These are phyloP conservation scores for Leccinum cinnamomeum DNA, from an alignment of 1,284 basidiomycete genomes.

Conservation along the genomic window DNA sequence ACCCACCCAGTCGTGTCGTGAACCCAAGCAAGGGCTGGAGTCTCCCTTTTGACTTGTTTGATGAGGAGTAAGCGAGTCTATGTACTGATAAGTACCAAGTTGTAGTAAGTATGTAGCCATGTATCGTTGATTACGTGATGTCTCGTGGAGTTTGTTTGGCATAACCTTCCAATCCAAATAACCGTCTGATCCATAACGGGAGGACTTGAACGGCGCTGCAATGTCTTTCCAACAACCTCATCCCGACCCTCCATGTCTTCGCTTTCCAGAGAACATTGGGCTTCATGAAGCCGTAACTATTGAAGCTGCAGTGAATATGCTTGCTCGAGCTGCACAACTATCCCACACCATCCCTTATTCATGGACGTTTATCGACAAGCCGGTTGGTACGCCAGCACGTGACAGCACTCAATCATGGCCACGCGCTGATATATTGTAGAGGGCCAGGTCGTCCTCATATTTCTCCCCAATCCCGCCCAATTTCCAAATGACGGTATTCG, in stretches of 20 bases:
- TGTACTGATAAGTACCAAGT: not conserved
- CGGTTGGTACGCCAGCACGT: conserved; percentile 48
- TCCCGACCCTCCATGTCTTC: conserved; percentile 56
- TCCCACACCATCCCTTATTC: conserved; percentile 59
- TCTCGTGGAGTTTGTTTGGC: conserved; percentile 25
- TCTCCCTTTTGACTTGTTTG: conserved; percentile 61
- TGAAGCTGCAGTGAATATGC: conserved; percentile 59
- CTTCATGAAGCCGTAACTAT: conserved; percentile 53
- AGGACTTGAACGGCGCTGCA: not conserved
- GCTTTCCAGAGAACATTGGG: conserved; percentile 63
- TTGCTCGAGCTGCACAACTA: conserved; percentile 54
- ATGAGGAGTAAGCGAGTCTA: conserved; percentile 34
- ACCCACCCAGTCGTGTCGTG: conserved; percentile 52
- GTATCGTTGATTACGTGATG: conserved; percentile 14
- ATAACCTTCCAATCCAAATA: conserved; percentile 32
- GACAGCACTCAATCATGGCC: not conserved
- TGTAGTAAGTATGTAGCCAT: not conserved
- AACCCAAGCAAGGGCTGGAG: conserved; percentile 67
- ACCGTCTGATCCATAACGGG: conserved; percentile 22
- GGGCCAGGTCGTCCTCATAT: conserved; percentile 63
- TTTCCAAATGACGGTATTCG: conserved; percentile 73
- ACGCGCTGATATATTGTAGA: conserved; percentile 41
- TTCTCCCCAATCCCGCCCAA: conserved; percentile 50
- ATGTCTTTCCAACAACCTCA: conserved; percentile 44
- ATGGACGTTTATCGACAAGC: conserved; percentile 75